phyloP scores from a whole-genome alignment of 108 stramenopile species.

The Discostella pseudostelligera region DNA sequence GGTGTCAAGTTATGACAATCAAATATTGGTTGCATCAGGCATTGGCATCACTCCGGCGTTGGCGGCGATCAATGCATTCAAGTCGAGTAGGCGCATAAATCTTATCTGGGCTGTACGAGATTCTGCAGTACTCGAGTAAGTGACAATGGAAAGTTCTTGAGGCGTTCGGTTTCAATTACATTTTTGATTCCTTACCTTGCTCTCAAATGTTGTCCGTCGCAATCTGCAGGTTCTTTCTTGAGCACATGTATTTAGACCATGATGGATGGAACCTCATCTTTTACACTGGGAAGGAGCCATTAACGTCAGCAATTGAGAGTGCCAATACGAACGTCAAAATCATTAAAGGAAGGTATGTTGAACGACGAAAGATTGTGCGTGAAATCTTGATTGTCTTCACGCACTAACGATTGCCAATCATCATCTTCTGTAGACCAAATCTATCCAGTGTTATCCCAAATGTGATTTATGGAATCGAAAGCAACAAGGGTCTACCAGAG shows the following conservation, averaged over 20 bases:
- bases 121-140: conserved; percentile 26
- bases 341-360: conserved; percentile 20
- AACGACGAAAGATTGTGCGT: not conserved
- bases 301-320: conserved; percentile 2
- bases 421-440: conserved; percentile 15
- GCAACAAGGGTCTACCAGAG: conserved; percentile 30
- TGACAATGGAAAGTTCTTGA: not conserved
- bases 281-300: conserved; percentile 49
- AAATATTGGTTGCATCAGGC: conserved; percentile 47
- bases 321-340: conserved; percentile 41
- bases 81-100: conserved; percentile 39
- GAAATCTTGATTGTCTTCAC: no score
- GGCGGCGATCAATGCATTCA: conserved; percentile 33
- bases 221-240: conserved; percentile 34
- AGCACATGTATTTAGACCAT: conserved; percentile 43
- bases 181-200: not conserved
- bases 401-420: not conserved
- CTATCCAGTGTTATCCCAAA: conserved; percentile 36
- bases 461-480: conserved; percentile 45
- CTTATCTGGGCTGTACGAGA: conserved; percentile 51
- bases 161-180: not conserved
- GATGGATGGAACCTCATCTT: conserved; percentile 46
- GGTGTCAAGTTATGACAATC: conserved; percentile 39
- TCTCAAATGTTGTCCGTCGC: not conserved
- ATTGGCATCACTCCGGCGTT: conserved; percentile 53